Conservation (phyloP, 1,284 basidiomycete species). For the Polyporus tsugae region DNA sequence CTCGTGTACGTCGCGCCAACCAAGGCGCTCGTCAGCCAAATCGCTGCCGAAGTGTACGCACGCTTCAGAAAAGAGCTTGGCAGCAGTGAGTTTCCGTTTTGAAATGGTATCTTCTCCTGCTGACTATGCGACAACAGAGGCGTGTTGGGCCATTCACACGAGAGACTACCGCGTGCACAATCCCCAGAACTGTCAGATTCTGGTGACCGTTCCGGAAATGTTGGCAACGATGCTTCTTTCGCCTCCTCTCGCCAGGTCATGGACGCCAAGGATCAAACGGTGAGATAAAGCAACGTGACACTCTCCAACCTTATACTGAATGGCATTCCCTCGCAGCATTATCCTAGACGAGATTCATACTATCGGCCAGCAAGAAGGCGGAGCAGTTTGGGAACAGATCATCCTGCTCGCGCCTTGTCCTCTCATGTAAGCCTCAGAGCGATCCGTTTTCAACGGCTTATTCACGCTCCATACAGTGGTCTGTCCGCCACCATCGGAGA, state of each 20-base stretch:
- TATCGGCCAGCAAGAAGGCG: slow-evolving; percentile 73
- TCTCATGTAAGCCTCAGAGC: slow-evolving; percentile 58
- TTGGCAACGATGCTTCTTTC: slow-evolving; percentile 73
- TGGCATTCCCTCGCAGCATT: slow-evolving; percentile 50
- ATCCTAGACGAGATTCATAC: slow-evolving; percentile 79
- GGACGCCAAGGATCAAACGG: slow-evolving; percentile 71
- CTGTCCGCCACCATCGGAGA: slow-evolving; percentile 75
- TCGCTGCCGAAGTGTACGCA: slow-evolving; percentile 75
- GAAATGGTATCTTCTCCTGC: no score
- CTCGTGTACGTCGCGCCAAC: slow-evolving; percentile 80
- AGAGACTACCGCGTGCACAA: slow-evolving; percentile 72
- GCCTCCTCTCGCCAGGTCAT: slow-evolving; percentile 63
- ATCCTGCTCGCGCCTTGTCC: slow-evolving; percentile 71
- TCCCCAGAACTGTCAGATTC: slow-evolving; percentile 71
- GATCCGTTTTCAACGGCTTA: slow-evolving; percentile 6
- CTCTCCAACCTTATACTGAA: background rate
- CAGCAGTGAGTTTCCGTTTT: slow-evolving; percentile 44
- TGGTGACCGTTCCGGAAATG: slow-evolving; percentile 77
- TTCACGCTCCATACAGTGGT: slow-evolving; percentile 50
- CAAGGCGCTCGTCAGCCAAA: slow-evolving; percentile 74
- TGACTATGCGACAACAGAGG: slow-evolving; percentile 42
- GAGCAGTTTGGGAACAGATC: slow-evolving; percentile 76
- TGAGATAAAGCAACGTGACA: slow-evolving; percentile 35
- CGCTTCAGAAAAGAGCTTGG: slow-evolving; percentile 68
- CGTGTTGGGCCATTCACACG: slow-evolving; percentile 74